Evolutionary conservation across 2,329 filamentous ascomycete species (phyloP), one percentile per base, ranked within the genome.

Genomic region (Xylariaceae sp.): DNA sequence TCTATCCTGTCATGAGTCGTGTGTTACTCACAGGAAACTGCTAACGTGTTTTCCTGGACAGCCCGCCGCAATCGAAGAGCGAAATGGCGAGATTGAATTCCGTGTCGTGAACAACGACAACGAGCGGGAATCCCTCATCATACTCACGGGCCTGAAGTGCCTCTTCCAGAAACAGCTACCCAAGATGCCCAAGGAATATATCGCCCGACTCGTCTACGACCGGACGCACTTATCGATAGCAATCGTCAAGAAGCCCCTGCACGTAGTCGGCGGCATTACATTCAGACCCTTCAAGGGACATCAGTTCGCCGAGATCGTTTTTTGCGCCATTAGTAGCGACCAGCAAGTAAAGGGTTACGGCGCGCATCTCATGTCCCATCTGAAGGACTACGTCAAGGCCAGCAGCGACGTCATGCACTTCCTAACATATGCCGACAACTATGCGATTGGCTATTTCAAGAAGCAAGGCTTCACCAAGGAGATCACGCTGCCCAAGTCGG

Each of bases 161-260:
- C 92, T 97, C 59, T 97, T 96, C 65, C 92, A 96, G 70, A 96
- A 96, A 65, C 92, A 96, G 69, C 79, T 97, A 7, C 92, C 92
- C 0, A 96, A 96, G 71, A 97, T 96, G 92, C 92, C 92, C 22
- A 96, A 96, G 71, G 92, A 96, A 68, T 96, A 97, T 71, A 96
- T 96, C 64, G 92, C 92, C 5, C 87, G 92, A 39, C 81, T 97
- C 5, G 92, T 96, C 50, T 97, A 97, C 72, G 92, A 96, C 71
- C 85, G 92, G 48, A 95, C 91, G 10, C 92, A 97, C 74, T 70
- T 96, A 57, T 95, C 89, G 43, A 95, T 97, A 63, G 92, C 92
- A 22, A 96, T 97, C 65, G 88, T 96, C 63, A 96, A 96, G 76
- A 90, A 92, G 64, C 92, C 92, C 1, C 77, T 96, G 41, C 90